Evolutionary conservation across 768 basidiomycete species (phyloP).

Genomic region (Macrolepiota fuliginosa): DNA sequence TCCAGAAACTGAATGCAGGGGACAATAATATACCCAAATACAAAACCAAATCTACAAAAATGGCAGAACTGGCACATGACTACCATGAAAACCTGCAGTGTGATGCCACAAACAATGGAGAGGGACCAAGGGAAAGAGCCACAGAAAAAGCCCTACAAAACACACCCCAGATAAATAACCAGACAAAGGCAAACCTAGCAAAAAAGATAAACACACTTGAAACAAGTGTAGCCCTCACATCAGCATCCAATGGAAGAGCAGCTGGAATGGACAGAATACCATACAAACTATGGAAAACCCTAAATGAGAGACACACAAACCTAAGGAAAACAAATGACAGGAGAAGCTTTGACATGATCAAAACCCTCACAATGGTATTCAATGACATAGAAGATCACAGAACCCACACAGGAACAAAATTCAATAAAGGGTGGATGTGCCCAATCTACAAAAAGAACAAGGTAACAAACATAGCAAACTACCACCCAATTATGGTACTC

Average conservation of each 20-base stretch:
- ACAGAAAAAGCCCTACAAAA: too few relatives aligned
- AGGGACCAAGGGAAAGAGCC: too few relatives aligned
- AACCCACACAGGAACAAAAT: constrained; percentile 13
- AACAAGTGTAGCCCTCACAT: too few relatives aligned
- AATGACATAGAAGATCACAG: constrained; percentile 30
- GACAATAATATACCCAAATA: too few relatives aligned
- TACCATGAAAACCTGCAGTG: too few relatives aligned
- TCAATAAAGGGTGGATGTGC: constrained; percentile 34
- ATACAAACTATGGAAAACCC: constrained; percentile 25
- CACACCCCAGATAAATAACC: too few relatives aligned
- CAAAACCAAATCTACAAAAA: too few relatives aligned
- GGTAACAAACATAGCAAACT: constrained; percentile 26
- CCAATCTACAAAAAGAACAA: constrained; percentile 42
- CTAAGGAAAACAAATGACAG: not conserved
- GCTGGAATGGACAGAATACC: constrained; percentile 20
- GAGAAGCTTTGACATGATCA: constrained; percentile 12
- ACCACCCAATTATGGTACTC: constrained; percentile 31
- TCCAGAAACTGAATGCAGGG: too few relatives aligned
- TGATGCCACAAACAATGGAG: too few relatives aligned
- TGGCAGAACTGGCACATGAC: too few relatives aligned
- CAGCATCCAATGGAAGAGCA: constrained; percentile 14
- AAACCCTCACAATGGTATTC: constrained; percentile 12
- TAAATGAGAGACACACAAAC: not conserved
- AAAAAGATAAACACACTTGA: too few relatives aligned
- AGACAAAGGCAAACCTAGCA: too few relatives aligned